Percentiles rank a stretch among this genome's conserved stretches.
phyloP scores from a whole-genome alignment of 2,329 filamentous ascomycete species.

The Pseudovirgaria hyperparasitica region DNA sequence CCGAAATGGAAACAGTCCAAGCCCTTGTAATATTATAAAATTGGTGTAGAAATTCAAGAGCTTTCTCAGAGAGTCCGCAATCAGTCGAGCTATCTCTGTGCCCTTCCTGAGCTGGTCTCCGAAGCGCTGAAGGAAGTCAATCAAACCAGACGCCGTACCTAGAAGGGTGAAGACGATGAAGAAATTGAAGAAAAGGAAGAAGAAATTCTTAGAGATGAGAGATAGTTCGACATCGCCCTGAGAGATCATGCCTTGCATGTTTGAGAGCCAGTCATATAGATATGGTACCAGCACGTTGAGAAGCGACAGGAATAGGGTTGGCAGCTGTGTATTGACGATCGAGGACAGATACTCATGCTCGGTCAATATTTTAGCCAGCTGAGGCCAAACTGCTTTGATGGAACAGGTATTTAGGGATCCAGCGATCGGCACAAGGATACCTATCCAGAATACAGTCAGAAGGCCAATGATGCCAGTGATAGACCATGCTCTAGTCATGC shows the following conservation, averaged over 20 bases:
- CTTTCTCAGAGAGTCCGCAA: conserved; percentile 62
- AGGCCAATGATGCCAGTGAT: conserved; percentile 75
- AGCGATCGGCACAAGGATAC: conserved; percentile 67
- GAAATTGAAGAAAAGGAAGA: conserved; percentile 98
- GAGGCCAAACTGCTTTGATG: conserved; percentile 59
- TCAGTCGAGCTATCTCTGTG: conserved; percentile 58
- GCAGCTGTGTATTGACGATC: conserved; percentile 75
- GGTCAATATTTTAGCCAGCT: conserved; percentile 53
- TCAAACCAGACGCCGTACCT: conserved; percentile 65
- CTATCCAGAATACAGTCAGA: conserved; percentile 78
- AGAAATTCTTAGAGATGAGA: conserved; percentile 95
- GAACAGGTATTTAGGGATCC: conserved; percentile 69
- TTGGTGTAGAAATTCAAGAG: conserved; percentile 82
- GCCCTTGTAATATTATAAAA: conserved; percentile 82
- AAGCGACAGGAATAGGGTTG: conserved; percentile 72
- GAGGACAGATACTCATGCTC: conserved; percentile 58
- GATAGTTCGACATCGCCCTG: conserved; percentile 90
- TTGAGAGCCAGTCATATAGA: conserved; percentile 85
- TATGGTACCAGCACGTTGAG: conserved; percentile 86
- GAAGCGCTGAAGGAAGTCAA: conserved; percentile 49
- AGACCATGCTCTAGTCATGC: conserved; percentile 67
- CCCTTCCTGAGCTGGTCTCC: conserved; percentile 67
- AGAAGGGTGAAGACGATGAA: conserved; percentile 91
- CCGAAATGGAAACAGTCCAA: conserved; percentile 89
- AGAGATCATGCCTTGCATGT: conserved; percentile 87